Base-by-base conservation (phyloP, 2,329 filamentous ascomycete genomes). In the Colletotrichum magnum region DNA sequence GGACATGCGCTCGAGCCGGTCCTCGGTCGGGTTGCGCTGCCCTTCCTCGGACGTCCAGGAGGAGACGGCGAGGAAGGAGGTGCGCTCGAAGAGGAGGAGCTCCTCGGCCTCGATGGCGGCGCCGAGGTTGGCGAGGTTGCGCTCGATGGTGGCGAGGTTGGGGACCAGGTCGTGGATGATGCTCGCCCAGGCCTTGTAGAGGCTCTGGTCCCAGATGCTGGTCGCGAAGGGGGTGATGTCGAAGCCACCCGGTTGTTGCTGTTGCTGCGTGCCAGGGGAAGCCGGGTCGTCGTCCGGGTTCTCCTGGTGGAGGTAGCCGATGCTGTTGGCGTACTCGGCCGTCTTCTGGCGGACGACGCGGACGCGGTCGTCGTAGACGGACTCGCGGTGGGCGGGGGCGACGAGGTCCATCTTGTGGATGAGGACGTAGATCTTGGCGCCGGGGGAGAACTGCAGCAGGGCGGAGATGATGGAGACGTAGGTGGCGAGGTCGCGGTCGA, bases 371-470 rank as follows among this genome's bases (percentile, higher is more conserved):
- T 95, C 91, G 80, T 97, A 98, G 72, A 97, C 90, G 68, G 89
- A 85, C 77, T 94, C 91, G 70, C 95, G 93, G 73, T 92, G 89
- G 66, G 92, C 89, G 47, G 91, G 89, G 73, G 95, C 93, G 57
- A 98, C 94, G 28, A 99, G 89, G 79, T 99, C 96, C 93, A 99
- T 98, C 83, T 99, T 99, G 90, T 99, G 96, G 73, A 99, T 93
- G 52, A 99, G 89, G 71, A 96, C 93, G 83, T 98, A 99, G 76
- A 99, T 92, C 79, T 93, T 93, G 71, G 95, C 94, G 3, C 85
- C 84, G 39, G 89, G 85, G 56, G 93, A 97, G 86, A 91, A 97
- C 82, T 98, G 95, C 64, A 92, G 88, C 47, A 99, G 87, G 0
- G 96, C 96, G 58, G 92, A 90, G 74, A 98, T 94, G 79, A 98